These are phyloP conservation scores for Ophiocordyceps unilateralis DNA, from an alignment of 2,329 filamentous ascomycete species.

Conservation along the genomic window DNA sequence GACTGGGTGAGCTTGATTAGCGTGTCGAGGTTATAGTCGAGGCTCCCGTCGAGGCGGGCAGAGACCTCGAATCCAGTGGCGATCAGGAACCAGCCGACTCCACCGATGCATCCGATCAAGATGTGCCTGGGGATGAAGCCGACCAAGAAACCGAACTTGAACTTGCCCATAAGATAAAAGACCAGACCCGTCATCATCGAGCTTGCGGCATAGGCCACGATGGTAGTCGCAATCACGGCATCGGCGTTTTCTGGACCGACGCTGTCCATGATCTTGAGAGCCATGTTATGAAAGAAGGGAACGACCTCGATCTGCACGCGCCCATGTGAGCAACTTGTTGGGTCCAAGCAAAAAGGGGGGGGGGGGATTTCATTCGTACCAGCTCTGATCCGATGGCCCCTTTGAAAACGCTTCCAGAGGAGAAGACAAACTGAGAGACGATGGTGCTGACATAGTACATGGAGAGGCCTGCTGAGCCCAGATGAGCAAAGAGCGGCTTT, in stretches of 20 bases:
- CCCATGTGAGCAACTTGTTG: background rate
- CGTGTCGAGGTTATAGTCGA: constrained; percentile 66
- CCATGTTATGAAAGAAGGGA: constrained; percentile 98
- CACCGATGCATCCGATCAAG: constrained; percentile 89
- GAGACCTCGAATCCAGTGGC: constrained; percentile 89
- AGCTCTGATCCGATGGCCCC: constrained; percentile 90
- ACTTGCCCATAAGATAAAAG: constrained; percentile 80
- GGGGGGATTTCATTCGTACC: constrained; percentile 22
- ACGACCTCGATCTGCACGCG: constrained; percentile 73
- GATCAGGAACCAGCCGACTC: constrained; percentile 88
- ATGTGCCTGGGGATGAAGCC: constrained; percentile 96
- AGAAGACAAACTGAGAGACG: constrained; percentile 80
- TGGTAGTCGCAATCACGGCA: constrained; percentile 84
- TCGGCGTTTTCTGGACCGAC: constrained; percentile 70
- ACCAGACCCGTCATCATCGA: constrained; percentile 80
- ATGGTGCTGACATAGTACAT: constrained; percentile 99
- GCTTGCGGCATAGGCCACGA: constrained; percentile 77
- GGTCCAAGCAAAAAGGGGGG: no score
- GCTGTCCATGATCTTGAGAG: constrained; percentile 61
- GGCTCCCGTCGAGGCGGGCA: constrained; percentile 67
- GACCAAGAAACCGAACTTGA: constrained; percentile 78
- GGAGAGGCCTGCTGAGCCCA: constrained; percentile 87
- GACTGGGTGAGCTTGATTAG: constrained; percentile 54
- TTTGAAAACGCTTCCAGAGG: constrained; percentile 70
- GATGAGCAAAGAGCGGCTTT: constrained; percentile 63